Evolutionary conservation across 1,139 yeast species (phyloP), one percentile per base, ranked within the genome.

Genomic region (Sugiyamaella castrensis): DNA sequence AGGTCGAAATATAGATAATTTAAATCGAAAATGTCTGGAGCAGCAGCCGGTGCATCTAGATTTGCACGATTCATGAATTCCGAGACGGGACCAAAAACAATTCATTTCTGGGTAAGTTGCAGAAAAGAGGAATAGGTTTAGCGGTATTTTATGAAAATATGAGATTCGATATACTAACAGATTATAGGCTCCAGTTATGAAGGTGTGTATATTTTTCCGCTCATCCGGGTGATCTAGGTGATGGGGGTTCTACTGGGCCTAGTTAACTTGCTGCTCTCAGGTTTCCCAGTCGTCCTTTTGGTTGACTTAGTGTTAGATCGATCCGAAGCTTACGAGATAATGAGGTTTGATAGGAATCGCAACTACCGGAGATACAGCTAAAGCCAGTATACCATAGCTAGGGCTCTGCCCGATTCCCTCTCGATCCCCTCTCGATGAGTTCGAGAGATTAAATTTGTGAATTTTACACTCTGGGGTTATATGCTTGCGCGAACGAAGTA

Each of bases 1-100:
- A 19, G 24, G 5, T 19, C 34, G 34, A n/a, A 31, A n/a, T 31
- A 31, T 6, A 31, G 12, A n/a, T 31, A 31, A 30, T 24, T 13
- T 9, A 40, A 35, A 47, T 33, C 38, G n/a, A 56, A 36, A 40
- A 68, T 66, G 72, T 66, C 84, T 27, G 72, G 82, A 50, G 84
- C 83, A 48, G 60, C 64, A 29, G 53, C 64, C 31, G 58, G 58
- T 29, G 60, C 70, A 29, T 64, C 71, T 19, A 58, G 58, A 53
- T 86, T 91, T 67, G 71, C 79, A 53, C 77, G 87, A 62, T 88
- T 83, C 65, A 67, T 87, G 67, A 79, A 83, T 63, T 83, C 96
- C 24, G 95, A 87, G 66, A 87, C 98, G 13, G 98, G 98, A 32
- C 98, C 98, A 32, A 82, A 72, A 66, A 92, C 98, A 26, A 91